Evolutionary conservation across 495 filamentous ascomycete genomes (phyloP).

Genomic region (Talaromyces trachyspermus): DNA sequence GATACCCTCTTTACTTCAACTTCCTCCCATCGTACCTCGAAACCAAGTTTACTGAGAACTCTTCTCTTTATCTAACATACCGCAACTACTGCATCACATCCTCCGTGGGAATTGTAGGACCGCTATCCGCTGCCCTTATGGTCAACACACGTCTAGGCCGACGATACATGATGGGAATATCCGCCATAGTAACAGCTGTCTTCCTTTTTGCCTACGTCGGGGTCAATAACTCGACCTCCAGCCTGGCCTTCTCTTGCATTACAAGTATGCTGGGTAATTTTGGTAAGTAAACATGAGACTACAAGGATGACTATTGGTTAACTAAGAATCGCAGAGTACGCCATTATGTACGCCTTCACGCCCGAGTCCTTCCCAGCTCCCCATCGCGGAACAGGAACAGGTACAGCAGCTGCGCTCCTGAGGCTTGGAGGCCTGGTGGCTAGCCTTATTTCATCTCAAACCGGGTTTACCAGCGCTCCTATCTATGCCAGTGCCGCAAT

Average conservation of each 20-base stretch:
- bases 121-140: slow-evolving; percentile 18
- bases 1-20: slow-evolving; percentile 27
- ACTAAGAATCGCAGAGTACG: slow-evolving; percentile 27
- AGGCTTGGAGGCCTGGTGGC: slow-evolving; percentile 23
- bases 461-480: slow-evolving; percentile 24
- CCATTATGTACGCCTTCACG: slow-evolving; percentile 50
- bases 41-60: slow-evolving; percentile 19
- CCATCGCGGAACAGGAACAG: slow-evolving; percentile 45
- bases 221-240: slow-evolving; percentile 16
- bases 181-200: slow-evolving; percentile 22
- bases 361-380: slow-evolving; percentile 49
- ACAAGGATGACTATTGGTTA: neutral
- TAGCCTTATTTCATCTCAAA: slow-evolving; percentile 25
- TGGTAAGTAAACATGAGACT: slow-evolving; percentile 10
- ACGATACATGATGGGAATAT: slow-evolving; percentile 29
- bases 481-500: slow-evolving; percentile 29
- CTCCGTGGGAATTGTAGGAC: slow-evolving; percentile 23
- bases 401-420: slow-evolving; percentile 31
- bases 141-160: slow-evolving; percentile 25
- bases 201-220: slow-evolving; percentile 29
- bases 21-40: slow-evolving; percentile 30
- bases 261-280: slow-evolving; percentile 26
- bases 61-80: slow-evolving; percentile 22
- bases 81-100: slow-evolving; percentile 29
- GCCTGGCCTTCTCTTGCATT: slow-evolving; percentile 23